Evolutionary conservation across 257 asterid species (phyloP), one percentile per base, ranked within the genome.

Genomic region (Solanum habrochaites): DNA sequence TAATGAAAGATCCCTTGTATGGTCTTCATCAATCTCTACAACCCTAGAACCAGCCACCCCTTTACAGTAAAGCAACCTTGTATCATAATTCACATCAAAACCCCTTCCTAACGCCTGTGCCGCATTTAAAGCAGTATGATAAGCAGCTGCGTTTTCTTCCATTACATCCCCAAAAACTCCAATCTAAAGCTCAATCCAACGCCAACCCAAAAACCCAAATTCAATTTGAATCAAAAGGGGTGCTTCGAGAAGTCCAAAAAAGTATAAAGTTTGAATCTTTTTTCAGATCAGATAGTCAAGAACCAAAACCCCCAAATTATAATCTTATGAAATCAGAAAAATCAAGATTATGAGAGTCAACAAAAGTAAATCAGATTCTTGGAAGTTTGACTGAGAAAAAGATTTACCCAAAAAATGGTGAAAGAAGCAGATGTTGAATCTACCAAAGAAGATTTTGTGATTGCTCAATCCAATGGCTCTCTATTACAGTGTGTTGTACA

Each of bases 91-190:
- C 47, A 95, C 98, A 90, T 96, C 99, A 88, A 96, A 95, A 0
- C 98, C 98, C 93, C 94, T 93, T 8, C 98, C 98, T 83, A 96
- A 82, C 47, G 98, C 96, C 91, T 94, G 96, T 84, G 93, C 98
- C 13, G 96, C 90, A 89, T 92, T 93, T 73, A 89, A 85, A 82
- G 94, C 94, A 64, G 98, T 94, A 86, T 93, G 97, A 93, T 94
- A 88, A 92, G 99, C 98, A 86, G 97, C 97, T 69, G 92, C 94
- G 90, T 93, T 93, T 92, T 93, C 96, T 89, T 91, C 98, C 99
- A 94, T 93, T 88, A 93, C 97, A 94, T 80, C 73, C 83, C 83
- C 74, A 13, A 45, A 3, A 67, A 67, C 39, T 67, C 73, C 39
- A 78, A 67, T 67, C 62, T 47, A 60, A 52, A 82, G 74, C 13